phyloP scores from a whole-genome alignment of 1,284 basidiomycete genomes.

The Xanthoconium separans region DNA sequence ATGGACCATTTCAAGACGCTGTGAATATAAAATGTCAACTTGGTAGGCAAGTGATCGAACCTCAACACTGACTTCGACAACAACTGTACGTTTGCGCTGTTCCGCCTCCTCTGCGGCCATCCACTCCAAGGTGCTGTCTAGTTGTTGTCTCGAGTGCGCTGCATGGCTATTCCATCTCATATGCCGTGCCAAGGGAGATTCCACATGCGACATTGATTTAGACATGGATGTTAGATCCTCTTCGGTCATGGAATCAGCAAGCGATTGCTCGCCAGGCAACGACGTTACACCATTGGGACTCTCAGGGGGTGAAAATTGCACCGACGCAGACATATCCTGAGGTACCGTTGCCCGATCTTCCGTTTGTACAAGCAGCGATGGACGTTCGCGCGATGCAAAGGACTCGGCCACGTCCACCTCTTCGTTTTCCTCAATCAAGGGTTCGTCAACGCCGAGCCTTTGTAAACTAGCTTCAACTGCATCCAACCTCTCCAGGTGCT shows the following conservation, averaged over 20 bases:
- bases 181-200: conserved; percentile 38
- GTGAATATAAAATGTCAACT: conserved; percentile 4
- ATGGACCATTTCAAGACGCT: conserved; percentile 74
- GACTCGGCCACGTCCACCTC: conserved; percentile 54
- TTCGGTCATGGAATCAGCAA: conserved; percentile 58
- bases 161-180: conserved; percentile 45
- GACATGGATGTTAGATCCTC: conserved; percentile 73
- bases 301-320: conserved; percentile 45
- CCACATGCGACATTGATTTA: conserved; percentile 68
- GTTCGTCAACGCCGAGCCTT: conserved; percentile 60
- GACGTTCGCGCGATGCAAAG: conserved; percentile 28
- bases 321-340: conserved; percentile 37
- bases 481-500: conserved; percentile 78
- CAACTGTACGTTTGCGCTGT: conserved; percentile 54
- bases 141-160: conserved; percentile 29
- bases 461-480: conserved; percentile 77
- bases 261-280: conserved; percentile 50
- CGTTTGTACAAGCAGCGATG: conserved; percentile 25
- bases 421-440: conserved; percentile 47
- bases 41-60: background rate
- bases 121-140: conserved; percentile 61
- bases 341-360: conserved; percentile 23
- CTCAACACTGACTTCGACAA: conserved; percentile 62
- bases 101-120: conserved; percentile 51
- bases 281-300: conserved; percentile 48